Base-by-base conservation (phyloP, 306 rosid species). In the Coriaria nepalensis region DNA sequence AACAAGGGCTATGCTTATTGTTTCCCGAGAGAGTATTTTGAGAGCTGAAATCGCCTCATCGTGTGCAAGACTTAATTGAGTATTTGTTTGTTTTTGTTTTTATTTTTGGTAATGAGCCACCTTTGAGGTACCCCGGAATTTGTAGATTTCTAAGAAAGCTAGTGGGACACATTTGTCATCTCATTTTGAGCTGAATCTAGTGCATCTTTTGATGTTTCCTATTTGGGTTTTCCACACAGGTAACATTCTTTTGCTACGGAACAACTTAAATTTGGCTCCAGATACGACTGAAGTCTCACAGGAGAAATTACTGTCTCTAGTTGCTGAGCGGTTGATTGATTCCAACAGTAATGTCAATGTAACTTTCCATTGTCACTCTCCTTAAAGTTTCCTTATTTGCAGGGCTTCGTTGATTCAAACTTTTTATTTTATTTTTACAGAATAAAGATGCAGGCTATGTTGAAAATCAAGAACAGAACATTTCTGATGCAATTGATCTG, bases 401-500 rank as follows among this genome's bases (percentile, higher is more conserved):
- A 20, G 29, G 29, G 29, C 29, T 20, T 20, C 29, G 29, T 20
- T 20, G 29, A 20, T 20, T 20, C 29, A 20, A 20, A 11, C 49
- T 10, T 41, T 49, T 52, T 20, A n/a, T 50, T 15, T 77, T 38
- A 6, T 41, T 46, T 43, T 53, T 73, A 35, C 52, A 92, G 99
- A 70, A 85, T 73, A 86, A 85, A 63, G 99, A 92, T 34, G 83
- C 80, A 33, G 90, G 80, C 37, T 92, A 86, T 73, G 83, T 72
- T 4, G 77, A 77, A 76, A 92, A 92, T 71, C 96, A 85, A 72
- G 86, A 75, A 55, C 93, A 86, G 78, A 92, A 92, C 75, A 92
- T 92, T 79, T 40, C 99, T 6, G 96, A 92, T 68, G 99, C 99
- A 38, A 92, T 92, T 62, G 99, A 92, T 76, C 77, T 77, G 65